phyloP scores from a whole-genome alignment of 1,139 yeast species.

The Casaregolazyma lundiana region DNA sequence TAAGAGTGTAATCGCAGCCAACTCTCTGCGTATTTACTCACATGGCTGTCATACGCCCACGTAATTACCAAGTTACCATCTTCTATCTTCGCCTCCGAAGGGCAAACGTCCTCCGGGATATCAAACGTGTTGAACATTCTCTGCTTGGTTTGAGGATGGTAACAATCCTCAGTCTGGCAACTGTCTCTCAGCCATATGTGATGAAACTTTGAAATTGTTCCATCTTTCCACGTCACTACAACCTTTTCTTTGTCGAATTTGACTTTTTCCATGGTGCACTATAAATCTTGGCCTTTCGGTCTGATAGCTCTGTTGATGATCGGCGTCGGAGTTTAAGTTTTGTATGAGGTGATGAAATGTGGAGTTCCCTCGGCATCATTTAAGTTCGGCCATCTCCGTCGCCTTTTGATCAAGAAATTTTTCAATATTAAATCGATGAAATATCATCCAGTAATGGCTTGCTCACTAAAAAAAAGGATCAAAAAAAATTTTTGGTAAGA shows the following conservation, averaged over 20 bases:
- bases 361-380: background rate
- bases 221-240: slow-evolving; percentile 31
- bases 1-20: slow-evolving; percentile 63
- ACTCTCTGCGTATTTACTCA: slow-evolving; percentile 41
- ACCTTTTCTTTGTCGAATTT: slow-evolving; percentile 27
- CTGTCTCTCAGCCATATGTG: slow-evolving; percentile 67
- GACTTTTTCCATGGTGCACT: slow-evolving; percentile 9
- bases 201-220: slow-evolving; percentile 38
- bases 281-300: background rate
- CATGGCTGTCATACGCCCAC: slow-evolving; percentile 52
- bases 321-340: background rate
- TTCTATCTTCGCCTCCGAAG: slow-evolving; percentile 28
- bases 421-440: too few relatives aligned
- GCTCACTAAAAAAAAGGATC: background rate
- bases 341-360: background rate
- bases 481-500: slow-evolving; percentile 7
- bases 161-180: slow-evolving; percentile 62
- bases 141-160: slow-evolving; percentile 58
- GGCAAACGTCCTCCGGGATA: slow-evolving; percentile 46
- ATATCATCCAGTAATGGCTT: background rate
- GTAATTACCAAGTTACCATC: slow-evolving; percentile 30
- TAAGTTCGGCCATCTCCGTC: too few relatives aligned
- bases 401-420: too few relatives aligned
- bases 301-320: background rate
- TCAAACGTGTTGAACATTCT: slow-evolving; percentile 56